Evolutionary conservation across 2,329 filamentous ascomycete genomes (phyloP), one percentile per base, ranked within the genome.

Genomic region (Lasiodiplodia sp.): DNA sequence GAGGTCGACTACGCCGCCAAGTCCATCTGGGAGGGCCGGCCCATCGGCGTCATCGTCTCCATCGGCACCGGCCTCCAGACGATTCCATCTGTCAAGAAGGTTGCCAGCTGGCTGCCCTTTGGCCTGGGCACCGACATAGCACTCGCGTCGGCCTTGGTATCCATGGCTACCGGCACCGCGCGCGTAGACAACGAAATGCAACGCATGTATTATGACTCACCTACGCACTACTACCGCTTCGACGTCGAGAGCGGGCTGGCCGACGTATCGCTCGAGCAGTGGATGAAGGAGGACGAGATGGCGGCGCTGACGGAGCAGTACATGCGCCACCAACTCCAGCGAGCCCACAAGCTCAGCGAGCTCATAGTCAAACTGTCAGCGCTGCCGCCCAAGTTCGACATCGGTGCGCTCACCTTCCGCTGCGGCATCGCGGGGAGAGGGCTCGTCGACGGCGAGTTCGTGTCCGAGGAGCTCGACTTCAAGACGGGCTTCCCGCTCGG

Each of bases 261-360:
- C 34, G 76, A 81, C 52, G 72, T 80, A 31, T 76, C 72, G 16
- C 75, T 81, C 6, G 79, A 81, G 71, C 77, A 81, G 69, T 81
- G 78, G 78, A 80, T 80, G 78, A 77, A 77, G 60, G 77, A 80
- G 72, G 78, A 79, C 66, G 77, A 80, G 69, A 80, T 80, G 78
- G 78, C 77, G n/a, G 72, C 74, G 3, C 70, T 80, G 18, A 80
- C 78, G 1, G 76, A 79, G 68, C 77, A 79, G 67, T 80, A 80
- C 71, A 79, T 80, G 79, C 71, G 73, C 49, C 73, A 76, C 28
- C 79, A 81, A 67, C 68, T 78, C 2, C 72, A 73, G 1, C 66
- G 68, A 2, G 76, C 78, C 1, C 70, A 71, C 11, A 69, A 77
- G 25, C 74, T 81, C n/a, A 76, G 76, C 23, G 73, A 77, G 58